Evolutionary conservation across 345 rosid genomes (phyloP).

Genomic region (Chamaenerion angustifolium): DNA sequence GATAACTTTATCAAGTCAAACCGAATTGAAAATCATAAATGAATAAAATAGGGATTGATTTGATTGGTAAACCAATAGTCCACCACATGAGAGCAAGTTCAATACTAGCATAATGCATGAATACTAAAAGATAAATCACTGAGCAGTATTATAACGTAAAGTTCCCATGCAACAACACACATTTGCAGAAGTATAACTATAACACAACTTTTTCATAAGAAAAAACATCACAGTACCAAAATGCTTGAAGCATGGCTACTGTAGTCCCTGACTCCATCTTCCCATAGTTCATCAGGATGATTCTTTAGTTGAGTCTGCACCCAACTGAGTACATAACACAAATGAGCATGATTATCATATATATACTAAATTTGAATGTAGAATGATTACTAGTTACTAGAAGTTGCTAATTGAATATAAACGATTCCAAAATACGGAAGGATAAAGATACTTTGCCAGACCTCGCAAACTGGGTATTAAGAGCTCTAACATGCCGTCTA

Average conservation of each 20-base stretch:
- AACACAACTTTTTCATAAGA: neutral
- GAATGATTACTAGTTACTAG: neutral
- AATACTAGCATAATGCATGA: no score
- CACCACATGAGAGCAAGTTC: no score
- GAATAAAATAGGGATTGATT: no score
- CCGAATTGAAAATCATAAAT: no score
- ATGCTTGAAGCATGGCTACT: slow-evolving; percentile 63
- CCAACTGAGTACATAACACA: slow-evolving; percentile 45
- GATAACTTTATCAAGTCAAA: no score
- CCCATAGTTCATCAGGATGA: slow-evolving; percentile 98
- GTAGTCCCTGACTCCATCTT: slow-evolving; percentile 75
- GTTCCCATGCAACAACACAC: neutral
- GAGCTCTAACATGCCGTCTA: slow-evolving; percentile 78
- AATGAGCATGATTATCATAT: slow-evolving; percentile 2
- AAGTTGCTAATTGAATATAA: no score
- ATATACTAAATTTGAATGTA: neutral
- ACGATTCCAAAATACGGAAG: no score
- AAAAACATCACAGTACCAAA: slow-evolving; percentile 30
- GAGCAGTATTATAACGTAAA: no score
- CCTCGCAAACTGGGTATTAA: slow-evolving; percentile 91
- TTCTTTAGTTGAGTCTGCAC: slow-evolving; percentile 82
- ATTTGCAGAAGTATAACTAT: neutral
- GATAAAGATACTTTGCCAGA: slow-evolving; percentile 5
- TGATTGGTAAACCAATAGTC: no score
- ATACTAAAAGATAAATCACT: no score